These are phyloP conservation scores for Globisporangium sylvaticum DNA, from an alignment of 352 stramenopile genomes.

Conservation along the genomic window DNA sequence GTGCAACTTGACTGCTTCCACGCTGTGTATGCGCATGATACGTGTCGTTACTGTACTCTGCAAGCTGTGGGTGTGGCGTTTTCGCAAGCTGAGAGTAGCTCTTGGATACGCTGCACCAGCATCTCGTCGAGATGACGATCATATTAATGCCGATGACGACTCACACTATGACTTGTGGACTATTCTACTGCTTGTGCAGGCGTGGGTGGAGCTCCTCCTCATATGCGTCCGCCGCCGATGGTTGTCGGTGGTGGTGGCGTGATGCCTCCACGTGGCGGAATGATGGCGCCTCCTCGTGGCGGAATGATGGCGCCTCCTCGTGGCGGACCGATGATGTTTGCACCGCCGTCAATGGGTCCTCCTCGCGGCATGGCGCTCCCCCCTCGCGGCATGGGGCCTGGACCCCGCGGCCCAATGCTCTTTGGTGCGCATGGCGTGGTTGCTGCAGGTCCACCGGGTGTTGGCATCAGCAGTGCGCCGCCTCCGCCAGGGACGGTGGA, in stretches of 20 bases:
- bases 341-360: not conserved
- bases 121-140: no score
- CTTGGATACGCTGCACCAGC: not conserved
- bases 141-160: not conserved
- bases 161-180: not conserved
- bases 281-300: slow-evolving; percentile 4
- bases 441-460: not conserved
- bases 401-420: not conserved
- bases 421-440: not conserved
- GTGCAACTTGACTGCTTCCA: no score
- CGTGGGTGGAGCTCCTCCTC: not conserved
- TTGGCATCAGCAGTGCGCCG: not conserved
- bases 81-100: not conserved
- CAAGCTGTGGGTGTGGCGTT: not conserved
- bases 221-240: slow-evolving; percentile 2
- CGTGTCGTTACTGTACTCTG: not conserved
- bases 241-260: not conserved
- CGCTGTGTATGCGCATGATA: not conserved
- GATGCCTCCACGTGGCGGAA: slow-evolving; percentile 1
- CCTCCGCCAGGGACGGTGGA: slow-evolving; percentile 15
- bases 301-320: slow-evolving; percentile 9
- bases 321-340: slow-evolving; percentile 9
- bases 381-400: not conserved
- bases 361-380: not conserved
- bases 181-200: not conserved